These are phyloP conservation scores for Alternaria panax DNA, from an alignment of 2,329 filamentous ascomycete genomes.

Conservation along the genomic window DNA sequence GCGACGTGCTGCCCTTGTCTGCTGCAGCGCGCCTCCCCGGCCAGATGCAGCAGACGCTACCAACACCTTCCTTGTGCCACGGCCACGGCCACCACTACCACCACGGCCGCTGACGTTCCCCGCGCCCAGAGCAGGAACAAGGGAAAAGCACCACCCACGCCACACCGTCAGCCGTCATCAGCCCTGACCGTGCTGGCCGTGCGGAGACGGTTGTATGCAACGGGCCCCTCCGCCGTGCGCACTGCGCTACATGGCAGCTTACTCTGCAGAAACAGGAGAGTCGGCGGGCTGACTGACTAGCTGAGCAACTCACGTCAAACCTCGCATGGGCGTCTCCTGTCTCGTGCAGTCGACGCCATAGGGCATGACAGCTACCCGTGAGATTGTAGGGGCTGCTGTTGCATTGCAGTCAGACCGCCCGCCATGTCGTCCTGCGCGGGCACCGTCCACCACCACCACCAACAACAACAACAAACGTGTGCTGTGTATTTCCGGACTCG, in stretches of 20 bases:
- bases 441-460: neutral
- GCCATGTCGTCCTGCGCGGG: neutral
- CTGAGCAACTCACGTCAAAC: neutral
- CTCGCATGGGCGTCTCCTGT: slow-evolving; percentile 1
- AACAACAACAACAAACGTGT: no score
- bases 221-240: slow-evolving; percentile 2
- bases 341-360: slow-evolving; percentile 3
- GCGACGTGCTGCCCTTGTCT: neutral
- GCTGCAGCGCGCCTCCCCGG: slow-evolving; percentile 1
- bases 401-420: slow-evolving; percentile 11
- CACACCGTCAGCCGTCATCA: slow-evolving; percentile 19
- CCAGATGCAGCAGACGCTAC: neutral
- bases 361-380: slow-evolving; percentile 22
- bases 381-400: slow-evolving; percentile 11
- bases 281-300: neutral
- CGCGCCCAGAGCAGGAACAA: slow-evolving; percentile 16
- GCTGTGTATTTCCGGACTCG: slow-evolving; percentile 8
- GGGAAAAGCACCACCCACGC: slow-evolving; percentile 17
- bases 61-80: neutral
- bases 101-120: slow-evolving; percentile 2
- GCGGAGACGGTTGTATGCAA: slow-evolving; percentile 11
- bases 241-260: neutral
- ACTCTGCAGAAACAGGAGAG: neutral
- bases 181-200: slow-evolving; percentile 11
- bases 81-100: neutral